Base-by-base conservation (phyloP, 1,284 basidiomycete genomes). In the Fomitopsis betulina region DNA sequence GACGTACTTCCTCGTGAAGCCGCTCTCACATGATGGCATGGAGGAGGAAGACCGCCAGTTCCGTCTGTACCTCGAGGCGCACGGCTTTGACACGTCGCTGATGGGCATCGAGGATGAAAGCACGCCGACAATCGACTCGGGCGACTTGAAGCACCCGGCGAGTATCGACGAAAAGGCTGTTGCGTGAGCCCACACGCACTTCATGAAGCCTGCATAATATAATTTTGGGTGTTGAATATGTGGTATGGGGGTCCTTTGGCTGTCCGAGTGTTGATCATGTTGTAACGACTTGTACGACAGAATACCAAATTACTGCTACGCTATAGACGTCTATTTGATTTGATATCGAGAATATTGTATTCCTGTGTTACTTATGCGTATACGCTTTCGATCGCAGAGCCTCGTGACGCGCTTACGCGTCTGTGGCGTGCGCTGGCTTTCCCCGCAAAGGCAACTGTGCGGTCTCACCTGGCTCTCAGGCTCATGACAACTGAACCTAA, bases 1-100 rank as follows among this genome's bases (percentile, higher is more conserved):
- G 64, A 87, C 89, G 0, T 79, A 87, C 64, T 70, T 92, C 72
- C 87, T 93, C 73, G 85, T 98, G 68, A 80, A 79, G 43, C 89
- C 91, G 43, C 80, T 96, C 58, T 77, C 78, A 19, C 81, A 85
- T 33, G 92, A 96, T 64, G 87, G 89, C 42, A 94, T 96, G 91
- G 73, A 74, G 23, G 77, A 82, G 50, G 93, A 95, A 73, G 93
- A 96, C 72, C 73, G 69, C 40, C 55, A 89, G 82, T 95, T 94
- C 83, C 89, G 91, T 60, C 80, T 80, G 64, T 94, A 94, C 69
- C 80, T 95, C 56, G 85, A 86, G 65, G 79, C 73, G 10, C 71
- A 93, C 67, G 92, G 92, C 5, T 94, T 84, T 67, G 91, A 94
- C 68, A 87, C 85, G 40, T 77, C 80, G 9, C 75, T 72, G 53